Base-by-base conservation (phyloP, 2,329 filamentous ascomycete genomes). In the Diaporthe nobilis region DNA sequence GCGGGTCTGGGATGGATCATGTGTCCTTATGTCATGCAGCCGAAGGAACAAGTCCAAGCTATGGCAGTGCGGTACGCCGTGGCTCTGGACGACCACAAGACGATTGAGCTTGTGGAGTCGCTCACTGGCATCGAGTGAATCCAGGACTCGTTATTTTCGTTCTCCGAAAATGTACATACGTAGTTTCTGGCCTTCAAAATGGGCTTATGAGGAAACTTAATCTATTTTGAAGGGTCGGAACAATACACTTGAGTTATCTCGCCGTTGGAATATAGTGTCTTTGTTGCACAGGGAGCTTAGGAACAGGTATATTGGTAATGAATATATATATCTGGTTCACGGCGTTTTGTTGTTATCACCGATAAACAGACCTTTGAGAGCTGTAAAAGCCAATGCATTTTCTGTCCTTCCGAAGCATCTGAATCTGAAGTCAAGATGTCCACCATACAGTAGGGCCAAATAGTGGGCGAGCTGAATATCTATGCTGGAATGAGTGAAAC, bases 31-130 rank as follows among this genome's bases (percentile, higher is more conserved):
- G 79, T 70, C 67, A 77, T 86, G 60, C 84, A 85, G 79, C 80
- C 78, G 8, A 83, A 83, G 75, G 83, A 86, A 77, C 81, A 83
- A 2, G 80, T 85, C 4, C 79, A 77, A 3, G 77, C 77, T 1
- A 73, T 85, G 72, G 82, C 81, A 37, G 82, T 83, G 74, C 80
- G 84, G n/a, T 81, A 83, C 2, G 80, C 84, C 31, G 82, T 84
- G 5, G 78, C 82, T 3, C 84, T 80, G 72, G 75, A 82, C n/a
- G 84, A 85, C 60, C 85, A 86, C 72, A 82, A 82, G 76, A 81
- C 84, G 8, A 80, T 86, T 75, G 83, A 85, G 49, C 58, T 73
- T 55, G 71, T 73, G 7, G 71, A 73, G 31, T 73, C 58, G 4
- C 58, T 70, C 34, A 28, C 4, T 15, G 47, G 28, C 28, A 1